These are phyloP conservation scores for Ochetophila trinervis DNA, from an alignment of 306 rosid species.

Conservation along the genomic window DNA sequence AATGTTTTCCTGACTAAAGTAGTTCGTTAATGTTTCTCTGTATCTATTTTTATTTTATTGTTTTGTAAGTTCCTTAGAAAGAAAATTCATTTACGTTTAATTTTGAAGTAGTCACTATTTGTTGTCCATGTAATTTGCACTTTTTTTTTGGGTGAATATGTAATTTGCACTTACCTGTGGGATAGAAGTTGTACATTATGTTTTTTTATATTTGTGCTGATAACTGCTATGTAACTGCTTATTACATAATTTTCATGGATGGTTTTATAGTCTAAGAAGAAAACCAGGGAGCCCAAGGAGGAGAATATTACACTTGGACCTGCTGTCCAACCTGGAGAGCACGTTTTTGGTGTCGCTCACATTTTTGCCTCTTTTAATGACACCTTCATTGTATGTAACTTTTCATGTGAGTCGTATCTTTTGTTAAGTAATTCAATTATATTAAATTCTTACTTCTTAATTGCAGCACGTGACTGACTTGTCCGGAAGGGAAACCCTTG, in stretches of 20 bases:
- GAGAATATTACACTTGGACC: slow-evolving; percentile 51
- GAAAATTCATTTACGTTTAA: too few relatives aligned
- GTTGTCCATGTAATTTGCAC: too few relatives aligned
- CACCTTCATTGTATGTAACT: slow-evolving; percentile 40
- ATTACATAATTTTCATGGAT: not conserved
- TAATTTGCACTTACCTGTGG: too few relatives aligned
- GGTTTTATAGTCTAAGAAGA: slow-evolving; percentile 36
- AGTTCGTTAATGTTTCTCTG: too few relatives aligned
- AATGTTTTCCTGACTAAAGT: too few relatives aligned
- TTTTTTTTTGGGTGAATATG: too few relatives aligned
- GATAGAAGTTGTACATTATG: too few relatives aligned
- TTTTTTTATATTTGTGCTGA: not conserved
- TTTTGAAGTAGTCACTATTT: too few relatives aligned
- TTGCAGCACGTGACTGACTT: slow-evolving; percentile 85
- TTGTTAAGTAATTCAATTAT: not conserved
- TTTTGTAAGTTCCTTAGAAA: too few relatives aligned
- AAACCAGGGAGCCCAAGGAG: slow-evolving; percentile 53
- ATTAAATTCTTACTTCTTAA: not conserved
- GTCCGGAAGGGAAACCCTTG: slow-evolving; percentile 89
- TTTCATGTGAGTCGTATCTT: not conserved
- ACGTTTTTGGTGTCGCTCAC: slow-evolving; percentile 48
- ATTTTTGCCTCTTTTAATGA: slow-evolving; percentile 54
- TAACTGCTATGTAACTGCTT: not conserved
- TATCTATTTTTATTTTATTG: too few relatives aligned
- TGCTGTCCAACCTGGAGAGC: slow-evolving; percentile 44